phyloP scores from a whole-genome alignment of 805 yeast genomes.

The Metschnikowia gelsemii region DNA sequence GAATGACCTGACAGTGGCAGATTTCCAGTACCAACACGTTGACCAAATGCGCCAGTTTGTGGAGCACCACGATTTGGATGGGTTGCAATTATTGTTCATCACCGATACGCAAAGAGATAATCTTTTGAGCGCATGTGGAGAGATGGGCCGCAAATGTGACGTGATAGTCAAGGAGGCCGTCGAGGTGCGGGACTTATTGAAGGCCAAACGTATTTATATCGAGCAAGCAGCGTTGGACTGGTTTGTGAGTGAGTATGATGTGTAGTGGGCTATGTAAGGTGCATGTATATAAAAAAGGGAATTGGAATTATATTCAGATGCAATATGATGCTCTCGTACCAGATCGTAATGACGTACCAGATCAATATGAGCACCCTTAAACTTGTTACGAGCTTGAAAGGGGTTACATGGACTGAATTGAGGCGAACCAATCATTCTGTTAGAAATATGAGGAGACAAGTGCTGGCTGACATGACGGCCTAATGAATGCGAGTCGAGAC shows the following conservation, averaged over 20 bases:
- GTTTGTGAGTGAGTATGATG: conserved; percentile 38
- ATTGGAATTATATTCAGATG: too few species aligned
- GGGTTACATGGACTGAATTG: too few species aligned
- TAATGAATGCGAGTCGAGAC: too few species aligned
- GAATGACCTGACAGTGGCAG: conserved; percentile 25
- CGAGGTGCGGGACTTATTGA: conserved; percentile 78
- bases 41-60: conserved; percentile 52
- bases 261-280: background rate
- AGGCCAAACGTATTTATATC: conserved; percentile 71
- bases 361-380: too few species aligned
- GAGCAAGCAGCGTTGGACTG: conserved; percentile 72
- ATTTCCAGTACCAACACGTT: conserved; percentile 41
- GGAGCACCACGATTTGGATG: conserved; percentile 47
- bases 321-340: too few species aligned
- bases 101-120: conserved; percentile 60
- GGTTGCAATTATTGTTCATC: conserved; percentile 63
- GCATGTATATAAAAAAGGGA: too few species aligned
- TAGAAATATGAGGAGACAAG: too few species aligned
- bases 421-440: too few species aligned
- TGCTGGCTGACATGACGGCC: too few species aligned
- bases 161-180: conserved; percentile 74
- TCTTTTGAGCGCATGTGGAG: conserved; percentile 57
- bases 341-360: too few species aligned
- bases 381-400: too few species aligned
- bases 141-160: conserved; percentile 53